phyloP scores from a whole-genome alignment of 768 basidiomycete genomes.

The Termitomyces titanicus region DNA sequence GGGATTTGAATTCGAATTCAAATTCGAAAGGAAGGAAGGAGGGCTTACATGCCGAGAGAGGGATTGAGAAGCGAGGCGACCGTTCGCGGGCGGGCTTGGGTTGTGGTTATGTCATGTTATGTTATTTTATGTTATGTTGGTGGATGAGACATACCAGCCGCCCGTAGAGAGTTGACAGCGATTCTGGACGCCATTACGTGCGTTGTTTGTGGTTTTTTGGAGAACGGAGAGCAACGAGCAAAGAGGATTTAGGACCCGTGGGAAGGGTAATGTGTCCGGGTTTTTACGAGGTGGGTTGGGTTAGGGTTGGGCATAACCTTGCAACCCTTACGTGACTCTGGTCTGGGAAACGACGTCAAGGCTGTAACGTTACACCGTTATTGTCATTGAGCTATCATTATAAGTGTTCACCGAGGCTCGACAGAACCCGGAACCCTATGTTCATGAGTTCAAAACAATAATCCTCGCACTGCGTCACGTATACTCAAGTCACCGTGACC shows the following conservation, averaged over 20 bases:
- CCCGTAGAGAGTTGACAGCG: slow-evolving; percentile 60
- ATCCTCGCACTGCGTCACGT: too few relatives aligned
- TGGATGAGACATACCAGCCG: slow-evolving; percentile 41
- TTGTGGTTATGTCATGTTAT: too few relatives aligned
- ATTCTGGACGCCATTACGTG: slow-evolving; percentile 68
- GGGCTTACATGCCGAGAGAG: slow-evolving; percentile 43
- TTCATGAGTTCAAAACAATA: too few relatives aligned
- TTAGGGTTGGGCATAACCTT: too few relatives aligned
- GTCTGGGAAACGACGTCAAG: too few relatives aligned
- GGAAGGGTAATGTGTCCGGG: slow-evolving; percentile 30
- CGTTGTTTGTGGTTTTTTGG: slow-evolving; percentile 18
- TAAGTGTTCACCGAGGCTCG: too few relatives aligned
- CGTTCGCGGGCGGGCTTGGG: slow-evolving; percentile 51
- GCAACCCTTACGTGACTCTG: too few relatives aligned
- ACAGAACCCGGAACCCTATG: too few relatives aligned
- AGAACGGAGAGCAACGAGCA: slow-evolving; percentile 25
- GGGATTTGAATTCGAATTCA: not conserved
- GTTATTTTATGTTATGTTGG: not conserved
- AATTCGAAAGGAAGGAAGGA: slow-evolving; percentile 22
- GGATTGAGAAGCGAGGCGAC: slow-evolving; percentile 42
- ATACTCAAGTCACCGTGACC: too few relatives aligned
- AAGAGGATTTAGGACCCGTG: slow-evolving; percentile 28
- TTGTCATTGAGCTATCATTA: too few relatives aligned
- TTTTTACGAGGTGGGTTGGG: slow-evolving; percentile 33
- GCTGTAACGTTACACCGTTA: too few relatives aligned